Evolutionary conservation across 192 early-diverging fungal species (phyloP).

Genomic region (Backusella westeae): DNA sequence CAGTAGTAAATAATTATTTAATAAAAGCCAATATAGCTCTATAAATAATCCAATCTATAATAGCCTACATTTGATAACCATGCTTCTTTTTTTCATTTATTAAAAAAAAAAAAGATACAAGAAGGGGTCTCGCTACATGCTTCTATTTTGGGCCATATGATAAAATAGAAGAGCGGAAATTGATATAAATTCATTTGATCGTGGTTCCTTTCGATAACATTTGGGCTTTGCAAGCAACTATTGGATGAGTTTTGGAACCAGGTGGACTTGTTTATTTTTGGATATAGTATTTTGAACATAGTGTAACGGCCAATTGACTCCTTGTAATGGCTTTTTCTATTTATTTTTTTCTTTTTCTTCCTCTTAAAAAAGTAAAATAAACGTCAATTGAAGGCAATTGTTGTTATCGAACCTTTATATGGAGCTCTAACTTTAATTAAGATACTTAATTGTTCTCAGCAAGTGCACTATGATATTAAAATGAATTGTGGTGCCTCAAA

Average conservation of each 20-base stretch:
- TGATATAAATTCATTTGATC: background rate
- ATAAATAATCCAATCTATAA: background rate
- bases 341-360: background rate
- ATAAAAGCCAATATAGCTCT: background rate
- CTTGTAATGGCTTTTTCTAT: background rate
- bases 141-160: background rate
- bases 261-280: background rate
- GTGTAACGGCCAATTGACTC: background rate
- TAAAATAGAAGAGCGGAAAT: background rate
- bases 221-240: background rate
- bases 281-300: background rate
- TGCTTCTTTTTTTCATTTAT: background rate
- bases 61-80: background rate
- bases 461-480: background rate
- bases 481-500: background rate
- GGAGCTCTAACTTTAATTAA: background rate
- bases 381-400: background rate
- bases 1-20: background rate
- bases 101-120: background rate
- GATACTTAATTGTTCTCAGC: background rate
- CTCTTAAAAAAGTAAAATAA: background rate
- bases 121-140: background rate
- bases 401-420: background rate
- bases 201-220: background rate
- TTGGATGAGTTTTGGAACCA: constrained; percentile 7